Evolutionary conservation across 208 protist genomes (phyloP).

Genomic region (Trypanosoma mega): DNA sequence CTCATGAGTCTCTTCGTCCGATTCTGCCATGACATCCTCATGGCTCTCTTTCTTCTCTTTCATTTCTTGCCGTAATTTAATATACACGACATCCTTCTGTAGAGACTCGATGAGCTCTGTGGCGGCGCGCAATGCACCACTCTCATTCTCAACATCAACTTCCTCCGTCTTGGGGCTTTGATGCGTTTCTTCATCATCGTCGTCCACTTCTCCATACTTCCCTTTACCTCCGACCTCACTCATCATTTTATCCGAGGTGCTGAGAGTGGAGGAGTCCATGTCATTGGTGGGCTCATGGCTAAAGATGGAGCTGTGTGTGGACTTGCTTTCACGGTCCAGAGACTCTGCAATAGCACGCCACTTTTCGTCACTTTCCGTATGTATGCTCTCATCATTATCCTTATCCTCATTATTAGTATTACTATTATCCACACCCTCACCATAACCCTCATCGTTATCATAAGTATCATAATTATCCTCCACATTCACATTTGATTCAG

Average conservation of each 20-base stretch:
- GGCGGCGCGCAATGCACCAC: conserved; percentile 4
- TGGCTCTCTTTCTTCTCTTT: not conserved
- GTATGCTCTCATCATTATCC: not conserved
- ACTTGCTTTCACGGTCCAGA: conserved; percentile 45
- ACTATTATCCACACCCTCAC: conserved; percentile 5
- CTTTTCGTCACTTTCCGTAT: conserved; percentile 1
- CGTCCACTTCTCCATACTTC: not conserved
- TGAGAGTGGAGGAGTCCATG: not conserved
- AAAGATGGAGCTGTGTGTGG: conserved; percentile 45
- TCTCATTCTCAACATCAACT: too few species aligned
- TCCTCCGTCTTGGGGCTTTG: too few species aligned
- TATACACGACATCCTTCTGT: conserved; percentile 11
- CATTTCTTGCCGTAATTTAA: conserved; percentile 13
- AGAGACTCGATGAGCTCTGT: conserved; percentile 13
- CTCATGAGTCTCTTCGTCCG: too few species aligned
- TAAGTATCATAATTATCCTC: not conserved
- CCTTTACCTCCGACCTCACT: not conserved
- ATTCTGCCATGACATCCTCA: not conserved
- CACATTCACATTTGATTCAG: not conserved
- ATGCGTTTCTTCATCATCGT: conserved; percentile 6
- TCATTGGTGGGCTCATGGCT: not conserved
- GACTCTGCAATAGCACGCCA: conserved; percentile 16
- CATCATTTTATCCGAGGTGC: not conserved
- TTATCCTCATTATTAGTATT: conserved; percentile 4
- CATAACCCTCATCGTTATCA: not conserved